A percentile compares a stretch with the other conserved stretches of the same genome.
These are phyloP conservation scores for Myotisia sp. DNA, from an alignment of 2,329 filamentous ascomycete genomes.

Conservation along the genomic window DNA sequence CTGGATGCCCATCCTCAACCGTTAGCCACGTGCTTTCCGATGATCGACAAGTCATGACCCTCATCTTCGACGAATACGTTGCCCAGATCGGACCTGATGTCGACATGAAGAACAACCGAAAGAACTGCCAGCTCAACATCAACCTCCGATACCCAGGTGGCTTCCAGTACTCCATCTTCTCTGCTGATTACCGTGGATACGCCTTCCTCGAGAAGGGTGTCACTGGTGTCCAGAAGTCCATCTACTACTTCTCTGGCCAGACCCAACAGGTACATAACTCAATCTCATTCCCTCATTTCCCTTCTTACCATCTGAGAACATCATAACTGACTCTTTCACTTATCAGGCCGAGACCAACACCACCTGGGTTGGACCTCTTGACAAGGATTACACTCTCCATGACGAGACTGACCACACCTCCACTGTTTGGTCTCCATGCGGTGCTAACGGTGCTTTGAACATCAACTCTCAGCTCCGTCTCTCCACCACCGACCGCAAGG, in stretches of 20 bases:
- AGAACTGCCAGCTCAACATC: slow-evolving; percentile 43
- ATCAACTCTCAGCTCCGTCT: slow-evolving; percentile 40
- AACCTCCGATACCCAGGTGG: slow-evolving; percentile 38
- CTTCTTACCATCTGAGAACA: slow-evolving; percentile 4
- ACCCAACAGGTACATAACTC: slow-evolving; percentile 25
- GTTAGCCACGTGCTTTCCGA: slow-evolving; percentile 30
- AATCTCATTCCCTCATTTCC: no score
- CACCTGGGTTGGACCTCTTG: slow-evolving; percentile 31
- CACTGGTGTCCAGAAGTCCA: slow-evolving; percentile 37
- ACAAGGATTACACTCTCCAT: slow-evolving; percentile 32
- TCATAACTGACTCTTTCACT: no score
- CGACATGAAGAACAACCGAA: slow-evolving; percentile 31
- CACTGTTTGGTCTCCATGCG: slow-evolving; percentile 41
- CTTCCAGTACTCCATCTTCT: slow-evolving; percentile 40
- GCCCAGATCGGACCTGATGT: slow-evolving; percentile 36
- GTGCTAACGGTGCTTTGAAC: slow-evolving; percentile 36
- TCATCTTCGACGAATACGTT: slow-evolving; percentile 40
- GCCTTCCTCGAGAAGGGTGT: slow-evolving; percentile 34
- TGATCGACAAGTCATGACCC: slow-evolving; percentile 32
- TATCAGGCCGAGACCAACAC: slow-evolving; percentile 26
- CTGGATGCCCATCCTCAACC: slow-evolving; percentile 34
- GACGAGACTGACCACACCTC: slow-evolving; percentile 34
- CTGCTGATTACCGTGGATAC: slow-evolving; percentile 40
- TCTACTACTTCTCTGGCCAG: slow-evolving; percentile 41
- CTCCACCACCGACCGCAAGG: slow-evolving; percentile 18